Evolutionary conservation across 106 monocot species (phyloP).

Genomic region (Agapanthus africanus): DNA sequence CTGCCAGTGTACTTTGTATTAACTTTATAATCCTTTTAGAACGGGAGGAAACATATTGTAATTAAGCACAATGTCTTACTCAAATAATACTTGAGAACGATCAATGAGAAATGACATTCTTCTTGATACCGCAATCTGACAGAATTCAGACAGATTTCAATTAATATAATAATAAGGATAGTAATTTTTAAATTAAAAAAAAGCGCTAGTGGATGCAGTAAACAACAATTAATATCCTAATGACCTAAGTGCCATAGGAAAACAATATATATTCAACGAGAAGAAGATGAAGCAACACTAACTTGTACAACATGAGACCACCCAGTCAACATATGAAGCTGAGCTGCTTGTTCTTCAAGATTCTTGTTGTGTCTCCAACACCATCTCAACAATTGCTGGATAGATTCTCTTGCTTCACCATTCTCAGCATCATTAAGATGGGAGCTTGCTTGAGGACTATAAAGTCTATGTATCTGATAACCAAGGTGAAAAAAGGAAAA

Average conservation of each 20-base stretch:
- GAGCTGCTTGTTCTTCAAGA: conserved; percentile 96
- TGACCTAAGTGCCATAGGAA: not conserved
- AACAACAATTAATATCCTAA: too few species aligned
- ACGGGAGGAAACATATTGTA: not conserved
- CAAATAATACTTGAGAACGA: conserved; percentile 72
- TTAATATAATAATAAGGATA: not conserved
- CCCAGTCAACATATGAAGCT: conserved; percentile 86
- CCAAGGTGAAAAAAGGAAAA: not conserved
- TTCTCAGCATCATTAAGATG: conserved; percentile 42
- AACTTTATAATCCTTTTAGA: not conserved
- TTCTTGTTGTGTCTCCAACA: conserved; percentile 83
- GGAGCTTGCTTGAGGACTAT: conserved; percentile 27
- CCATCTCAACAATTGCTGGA: conserved; percentile 89
- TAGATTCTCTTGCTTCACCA: conserved; percentile 36
- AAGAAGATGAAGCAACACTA: not conserved
- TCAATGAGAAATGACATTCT: conserved; percentile 78
- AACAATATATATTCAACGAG: not conserved
- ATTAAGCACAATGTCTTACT: conserved; percentile 12
- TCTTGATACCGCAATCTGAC: conserved; percentile 81
- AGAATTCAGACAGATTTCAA: conserved; percentile 12
- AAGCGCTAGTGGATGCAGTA: conserved; percentile 1
- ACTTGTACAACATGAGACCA: conserved; percentile 97
- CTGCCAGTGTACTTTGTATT: conserved; percentile 20
- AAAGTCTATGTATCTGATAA: conserved; percentile 33
- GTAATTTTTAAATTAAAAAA: too few species aligned